phyloP scores from a whole-genome alignment of 768 basidiomycete species.

The Rhodosporidiobolus sp. region DNA sequence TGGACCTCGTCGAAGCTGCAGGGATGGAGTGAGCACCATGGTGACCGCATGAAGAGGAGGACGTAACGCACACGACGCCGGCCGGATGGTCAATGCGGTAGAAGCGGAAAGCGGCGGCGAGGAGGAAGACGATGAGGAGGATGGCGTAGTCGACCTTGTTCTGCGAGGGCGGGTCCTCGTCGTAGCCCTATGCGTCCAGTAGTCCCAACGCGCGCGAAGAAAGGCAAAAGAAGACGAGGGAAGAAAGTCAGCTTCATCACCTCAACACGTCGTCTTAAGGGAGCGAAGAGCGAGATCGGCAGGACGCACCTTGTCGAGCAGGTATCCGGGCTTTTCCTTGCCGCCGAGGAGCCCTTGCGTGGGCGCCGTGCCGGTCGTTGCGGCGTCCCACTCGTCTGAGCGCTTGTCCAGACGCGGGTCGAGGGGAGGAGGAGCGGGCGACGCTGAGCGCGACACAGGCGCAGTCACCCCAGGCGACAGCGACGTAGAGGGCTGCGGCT shows the following conservation, averaged over 20 bases:
- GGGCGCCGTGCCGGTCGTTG: neutral
- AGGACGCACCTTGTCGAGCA: slow-evolving; percentile 24
- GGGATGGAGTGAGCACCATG: neutral
- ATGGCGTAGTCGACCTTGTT: slow-evolving; percentile 26
- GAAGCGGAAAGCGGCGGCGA: slow-evolving; percentile 41
- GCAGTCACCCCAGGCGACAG: neutral
- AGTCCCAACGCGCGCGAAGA: neutral
- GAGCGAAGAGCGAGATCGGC: no score
- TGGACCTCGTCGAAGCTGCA: slow-evolving; percentile 54
- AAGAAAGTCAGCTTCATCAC: neutral
- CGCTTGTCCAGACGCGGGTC: slow-evolving; percentile 33
- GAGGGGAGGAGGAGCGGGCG: neutral
- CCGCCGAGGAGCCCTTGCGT: no score
- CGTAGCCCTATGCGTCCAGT: slow-evolving; percentile 8
- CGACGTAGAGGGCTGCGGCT: neutral
- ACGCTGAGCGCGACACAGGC: neutral
- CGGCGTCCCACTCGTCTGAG: slow-evolving; percentile 15
- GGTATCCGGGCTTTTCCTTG: slow-evolving; percentile 21
- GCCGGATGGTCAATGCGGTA: slow-evolving; percentile 45
- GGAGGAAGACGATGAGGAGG: slow-evolving; percentile 19
- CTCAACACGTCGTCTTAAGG: no score
- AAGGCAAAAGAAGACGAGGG: neutral
- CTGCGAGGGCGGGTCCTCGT: slow-evolving; percentile 20
- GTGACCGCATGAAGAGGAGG: neutral
- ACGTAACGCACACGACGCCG: slow-evolving; percentile 43